Evolutionary conservation across 495 filamentous ascomycete species (phyloP).

Genomic region (Neurospora terricola): DNA sequence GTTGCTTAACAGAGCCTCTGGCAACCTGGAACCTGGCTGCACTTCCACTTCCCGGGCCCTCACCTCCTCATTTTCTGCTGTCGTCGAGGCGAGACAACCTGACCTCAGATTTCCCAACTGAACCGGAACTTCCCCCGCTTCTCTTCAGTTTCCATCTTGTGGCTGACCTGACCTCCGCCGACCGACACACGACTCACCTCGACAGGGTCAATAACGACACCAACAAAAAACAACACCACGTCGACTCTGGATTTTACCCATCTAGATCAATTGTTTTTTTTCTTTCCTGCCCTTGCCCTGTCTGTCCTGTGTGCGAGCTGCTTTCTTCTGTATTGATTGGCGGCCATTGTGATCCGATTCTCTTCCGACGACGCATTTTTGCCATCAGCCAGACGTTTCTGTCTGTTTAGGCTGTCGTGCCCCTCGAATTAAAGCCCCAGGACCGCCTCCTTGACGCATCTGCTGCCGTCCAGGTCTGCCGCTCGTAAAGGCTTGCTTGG

Average conservation of each 20-base stretch:
- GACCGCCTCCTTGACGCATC: neutral
- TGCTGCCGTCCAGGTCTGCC: neutral
- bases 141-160: neutral
- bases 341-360: neutral
- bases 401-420: neutral
- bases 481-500: neutral
- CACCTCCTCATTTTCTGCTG: neutral
- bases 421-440: neutral
- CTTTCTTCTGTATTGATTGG: neutral
- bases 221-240: neutral
- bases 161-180: neutral
- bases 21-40: neutral
- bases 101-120: neutral
- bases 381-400: neutral
- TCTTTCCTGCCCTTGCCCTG: neutral
- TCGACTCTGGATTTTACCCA: neutral
- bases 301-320: neutral
- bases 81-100: neutral
- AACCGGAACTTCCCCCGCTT: neutral
- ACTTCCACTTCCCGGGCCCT: neutral
- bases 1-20: constrained; percentile 2
- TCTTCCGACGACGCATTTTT: neutral
- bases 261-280: neutral
- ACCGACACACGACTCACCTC: neutral
- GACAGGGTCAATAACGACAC: neutral